phyloP scores from a whole-genome alignment of 768 basidiomycete species.

The Tricholoma sp. region DNA sequence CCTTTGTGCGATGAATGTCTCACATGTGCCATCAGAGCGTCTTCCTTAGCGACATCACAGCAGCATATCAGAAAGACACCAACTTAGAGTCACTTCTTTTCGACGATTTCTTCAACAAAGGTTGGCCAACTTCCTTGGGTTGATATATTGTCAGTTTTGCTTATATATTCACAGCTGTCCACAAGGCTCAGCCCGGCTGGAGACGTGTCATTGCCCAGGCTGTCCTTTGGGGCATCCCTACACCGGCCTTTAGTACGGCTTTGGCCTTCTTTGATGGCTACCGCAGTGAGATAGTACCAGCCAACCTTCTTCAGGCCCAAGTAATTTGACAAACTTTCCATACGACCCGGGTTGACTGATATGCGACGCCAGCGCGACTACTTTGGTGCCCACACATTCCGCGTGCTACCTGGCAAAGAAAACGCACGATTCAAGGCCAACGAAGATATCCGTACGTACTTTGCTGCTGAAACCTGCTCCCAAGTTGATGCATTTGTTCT shows the following conservation, averaged over 20 bases:
- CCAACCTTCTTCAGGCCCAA: slow-evolving; percentile 93
- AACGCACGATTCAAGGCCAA: slow-evolving; percentile 74
- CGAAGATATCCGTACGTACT: slow-evolving; percentile 80
- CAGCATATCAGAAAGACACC: slow-evolving; percentile 82
- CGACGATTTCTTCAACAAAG: slow-evolving; percentile 97
- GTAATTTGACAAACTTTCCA: slow-evolving; percentile 27
- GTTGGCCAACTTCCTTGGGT: slow-evolving; percentile 26
- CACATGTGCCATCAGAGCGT: slow-evolving; percentile 52
- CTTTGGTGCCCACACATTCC: slow-evolving; percentile 99
- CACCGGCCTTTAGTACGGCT: slow-evolving; percentile 97
- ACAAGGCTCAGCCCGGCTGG: slow-evolving; percentile 97
- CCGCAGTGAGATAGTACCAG: slow-evolving; percentile 90
- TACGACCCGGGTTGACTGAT: not conserved
- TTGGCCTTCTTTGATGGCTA: slow-evolving; percentile 99
- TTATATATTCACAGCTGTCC: slow-evolving; percentile 52
- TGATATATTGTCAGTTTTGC: not conserved
- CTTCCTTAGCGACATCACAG: slow-evolving; percentile 89
- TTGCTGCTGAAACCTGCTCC: slow-evolving; percentile 3
- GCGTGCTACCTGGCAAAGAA: slow-evolving; percentile 88
- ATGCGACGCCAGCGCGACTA: slow-evolving; percentile 71
- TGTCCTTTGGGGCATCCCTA: slow-evolving; percentile 95
- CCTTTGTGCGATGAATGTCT: too few species aligned
- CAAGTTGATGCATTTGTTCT: not conserved
- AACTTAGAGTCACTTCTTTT: slow-evolving; percentile 90
- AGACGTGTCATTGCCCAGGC: slow-evolving; percentile 95